Evolutionary conservation across 2,329 filamentous ascomycete species (phyloP).

Genomic region (Chaetomiaceae sp.): DNA sequence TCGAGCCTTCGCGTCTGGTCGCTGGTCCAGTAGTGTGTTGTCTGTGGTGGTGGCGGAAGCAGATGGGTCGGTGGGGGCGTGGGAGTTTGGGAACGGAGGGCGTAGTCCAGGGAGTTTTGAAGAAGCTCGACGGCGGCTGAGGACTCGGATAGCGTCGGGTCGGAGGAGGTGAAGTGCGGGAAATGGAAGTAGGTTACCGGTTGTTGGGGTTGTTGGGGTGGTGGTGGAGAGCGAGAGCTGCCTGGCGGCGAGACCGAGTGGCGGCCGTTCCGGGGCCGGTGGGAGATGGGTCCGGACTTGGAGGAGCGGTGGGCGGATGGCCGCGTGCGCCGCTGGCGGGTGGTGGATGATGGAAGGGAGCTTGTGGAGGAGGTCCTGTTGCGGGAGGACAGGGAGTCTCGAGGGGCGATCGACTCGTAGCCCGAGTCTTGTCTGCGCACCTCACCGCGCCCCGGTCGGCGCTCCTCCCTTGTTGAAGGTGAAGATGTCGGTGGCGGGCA

Average conservation of each 20-base stretch:
- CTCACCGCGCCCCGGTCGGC: constrained; percentile 32
- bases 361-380: constrained; percentile 28
- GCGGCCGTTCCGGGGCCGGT: constrained; percentile 26
- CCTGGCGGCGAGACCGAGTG: constrained; percentile 27
- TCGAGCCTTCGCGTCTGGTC: constrained; percentile 58
- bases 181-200: constrained; percentile 43
- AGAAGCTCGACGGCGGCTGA: constrained; percentile 1
- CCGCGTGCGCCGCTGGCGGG: constrained; percentile 35
- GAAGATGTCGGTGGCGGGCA: constrained; percentile 12
- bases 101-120: constrained; percentile 4
- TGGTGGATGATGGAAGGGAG: constrained; percentile 30
- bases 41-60: constrained; percentile 51
- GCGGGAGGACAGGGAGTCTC: constrained; percentile 34
- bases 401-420: constrained; percentile 49
- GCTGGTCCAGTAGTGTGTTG: constrained; percentile 64
- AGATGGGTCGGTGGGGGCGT: constrained; percentile 28
- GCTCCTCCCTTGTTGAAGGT: constrained; percentile 26
- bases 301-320: constrained; percentile 40
- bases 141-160: constrained; percentile 28
- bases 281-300: constrained; percentile 34
- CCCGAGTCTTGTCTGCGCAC: constrained; percentile 57
- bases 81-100: constrained; percentile 25
- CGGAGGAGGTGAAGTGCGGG: constrained; percentile 42
- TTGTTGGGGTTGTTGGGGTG: constrained; percentile 27
- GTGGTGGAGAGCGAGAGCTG: constrained; percentile 29